phyloP scores from a whole-genome alignment of 352 stramenopile species.

The Pythium graminicola region DNA sequence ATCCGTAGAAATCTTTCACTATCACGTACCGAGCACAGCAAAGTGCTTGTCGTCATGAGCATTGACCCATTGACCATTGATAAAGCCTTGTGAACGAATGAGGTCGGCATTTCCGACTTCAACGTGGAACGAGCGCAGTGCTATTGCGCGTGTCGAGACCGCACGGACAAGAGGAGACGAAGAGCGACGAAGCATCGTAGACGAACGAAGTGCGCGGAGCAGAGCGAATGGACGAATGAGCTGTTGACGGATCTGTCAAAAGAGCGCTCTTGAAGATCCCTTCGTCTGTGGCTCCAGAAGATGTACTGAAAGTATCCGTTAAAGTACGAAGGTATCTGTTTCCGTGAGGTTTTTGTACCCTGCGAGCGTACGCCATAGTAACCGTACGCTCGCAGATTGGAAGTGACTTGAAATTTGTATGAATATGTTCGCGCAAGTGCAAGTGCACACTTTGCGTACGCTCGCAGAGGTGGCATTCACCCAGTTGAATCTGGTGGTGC shows the following conservation, averaged over 20 bases:
- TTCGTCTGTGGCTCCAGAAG: not conserved
- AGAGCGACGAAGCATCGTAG: not conserved
- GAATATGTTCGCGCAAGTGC: not conserved
- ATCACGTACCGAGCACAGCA: conserved; percentile 45
- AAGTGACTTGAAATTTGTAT: not conserved
- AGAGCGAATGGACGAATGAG: conserved; percentile 28
- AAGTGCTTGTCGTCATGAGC: conserved; percentile 49
- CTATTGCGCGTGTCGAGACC: not conserved
- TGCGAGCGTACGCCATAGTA: conserved; percentile 20
- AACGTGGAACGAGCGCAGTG: conserved; percentile 34
- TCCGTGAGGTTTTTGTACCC: conserved; percentile 10
- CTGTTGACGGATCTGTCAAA: not conserved
- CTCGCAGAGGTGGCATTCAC: conserved; percentile 2
- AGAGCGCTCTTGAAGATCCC: conserved; percentile 1
- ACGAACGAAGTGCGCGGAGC: conserved; percentile 6
- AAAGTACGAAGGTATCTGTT: conserved; percentile 17
- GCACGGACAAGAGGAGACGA: not conserved
- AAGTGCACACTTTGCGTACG: not conserved
- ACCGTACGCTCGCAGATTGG: conserved; percentile 29
- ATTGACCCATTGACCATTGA: conserved; percentile 73
- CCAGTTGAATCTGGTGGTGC: not conserved
- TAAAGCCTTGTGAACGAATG: conserved; percentile 69
- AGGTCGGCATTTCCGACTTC: conserved; percentile 58
- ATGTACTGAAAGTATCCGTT: not conserved
- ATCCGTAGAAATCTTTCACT: too few relatives aligned